Base-by-base conservation (phyloP, 2,329 filamentous ascomycete genomes). In the Rhynchosporium agropyri region DNA sequence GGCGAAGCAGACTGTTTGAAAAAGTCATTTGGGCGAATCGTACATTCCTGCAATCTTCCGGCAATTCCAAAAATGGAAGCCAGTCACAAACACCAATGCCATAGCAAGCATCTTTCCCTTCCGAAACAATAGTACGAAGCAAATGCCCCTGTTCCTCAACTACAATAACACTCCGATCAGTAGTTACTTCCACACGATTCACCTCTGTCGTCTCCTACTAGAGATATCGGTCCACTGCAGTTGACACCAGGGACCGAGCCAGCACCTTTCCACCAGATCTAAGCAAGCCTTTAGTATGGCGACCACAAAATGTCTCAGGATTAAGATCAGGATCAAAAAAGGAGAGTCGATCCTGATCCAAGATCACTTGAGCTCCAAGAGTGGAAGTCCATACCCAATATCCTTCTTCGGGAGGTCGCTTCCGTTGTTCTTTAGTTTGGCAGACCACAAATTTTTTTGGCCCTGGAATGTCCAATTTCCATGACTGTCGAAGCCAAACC, bases 261-360 rank as follows among this genome's bases (percentile, higher is more conserved):
- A 13, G 26, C 61, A 12, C 61, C 55, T 40, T 58, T 38, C 61
- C 61, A 63, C 38, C 40, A 59, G 5, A 59, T 63, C 20, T 20
- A 20, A 20, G 20, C 20, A 20, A 20, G 20, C 20, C 20, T 20
- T 20, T 20, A 20, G 20, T 20, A 20, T 20, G 20, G 20, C 20
- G 20, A 20, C 20, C 20, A 20, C 20, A 20, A 20, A 20, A 20
- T 20, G 20, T 20, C 20, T 20, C 20, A 20, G 20, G 20, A 20
- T 20, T 20, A 20, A 20, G 20, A 20, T 20, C 20, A 20, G 20
- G 20, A 20, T 20, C 20, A 20, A 20, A 20, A 20, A 20, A 20
- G 20, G 20, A 20, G 20, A 20, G 20, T 20, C 20, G 20, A 20
- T 20, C 20, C 20, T 20, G 20, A 20, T 20, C 20, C 20, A 20